Conservation (phyloP, 1,284 basidiomycete species). For the Boletus hoseneyae region DNA sequence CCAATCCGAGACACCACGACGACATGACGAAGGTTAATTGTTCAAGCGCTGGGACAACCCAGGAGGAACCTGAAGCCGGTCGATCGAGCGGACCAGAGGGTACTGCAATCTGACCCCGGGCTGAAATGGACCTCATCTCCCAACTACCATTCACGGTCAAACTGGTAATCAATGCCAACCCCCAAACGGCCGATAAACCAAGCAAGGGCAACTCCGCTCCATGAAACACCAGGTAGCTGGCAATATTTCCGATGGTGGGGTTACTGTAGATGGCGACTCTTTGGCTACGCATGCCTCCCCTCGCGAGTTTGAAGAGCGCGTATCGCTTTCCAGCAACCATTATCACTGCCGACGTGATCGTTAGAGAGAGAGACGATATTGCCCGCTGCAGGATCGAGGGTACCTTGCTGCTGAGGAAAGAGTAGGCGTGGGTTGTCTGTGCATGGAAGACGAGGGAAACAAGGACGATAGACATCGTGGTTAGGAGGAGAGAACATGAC, state of each 20-base stretch:
- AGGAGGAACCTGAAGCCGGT: background rate
- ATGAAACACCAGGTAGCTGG: background rate
- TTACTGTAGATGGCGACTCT: constrained; percentile 14
- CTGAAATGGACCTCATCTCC: background rate
- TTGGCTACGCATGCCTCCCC: constrained; percentile 8
- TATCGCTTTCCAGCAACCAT: constrained; percentile 17
- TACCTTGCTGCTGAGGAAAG: background rate
- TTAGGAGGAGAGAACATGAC: constrained; percentile 5
- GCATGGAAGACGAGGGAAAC: constrained; percentile 11
- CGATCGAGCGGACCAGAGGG: constrained; percentile 10
- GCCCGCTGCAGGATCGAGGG: constrained; percentile 9
- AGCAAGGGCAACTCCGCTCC: constrained; percentile 13
- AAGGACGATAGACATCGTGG: constrained; percentile 4
- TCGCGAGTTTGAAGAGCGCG: constrained; percentile 19
- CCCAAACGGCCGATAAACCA: constrained; percentile 10
- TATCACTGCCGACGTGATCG: constrained; percentile 16
- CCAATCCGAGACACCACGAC: constrained; percentile 6
- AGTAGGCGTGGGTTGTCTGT: background rate
- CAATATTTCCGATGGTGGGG: constrained; percentile 11
- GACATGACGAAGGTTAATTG: constrained; percentile 5
- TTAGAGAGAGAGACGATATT: constrained; percentile 9
- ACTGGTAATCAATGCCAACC: constrained; percentile 11
- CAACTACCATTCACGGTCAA: constrained; percentile 17
- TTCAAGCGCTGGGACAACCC: background rate
- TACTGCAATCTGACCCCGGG: accelerated